Evolutionary conservation across 306 rosid species (phyloP), one percentile per base, ranked within the genome.

Genomic region (Begonia peltatifolia): DNA sequence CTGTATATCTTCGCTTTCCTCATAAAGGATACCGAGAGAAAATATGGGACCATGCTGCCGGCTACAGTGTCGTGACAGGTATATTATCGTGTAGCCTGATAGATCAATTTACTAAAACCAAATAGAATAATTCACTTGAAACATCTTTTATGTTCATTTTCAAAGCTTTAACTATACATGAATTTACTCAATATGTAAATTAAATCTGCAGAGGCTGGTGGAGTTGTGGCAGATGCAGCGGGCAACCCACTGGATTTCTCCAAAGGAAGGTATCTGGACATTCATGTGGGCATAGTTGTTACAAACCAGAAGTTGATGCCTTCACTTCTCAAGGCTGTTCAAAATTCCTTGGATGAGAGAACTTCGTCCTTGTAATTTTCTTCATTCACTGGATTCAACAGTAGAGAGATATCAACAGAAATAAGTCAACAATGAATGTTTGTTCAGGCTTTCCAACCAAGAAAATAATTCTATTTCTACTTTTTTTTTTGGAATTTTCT

Each of bases 41-140:
- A 73, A 85, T 89, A 68, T 89, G 95, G 97, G 97, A 89, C 66
- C 97, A 89, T 69, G 97, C 97, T 61, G 97, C 97, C 57, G 97
- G 97, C 47, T 66, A 68, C 74, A 85, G 84, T 52, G 95, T 89
- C 57, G 97, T 89, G 54, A 89, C 62, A 14, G 97, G 97, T 89
- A 68, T 72, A 48, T 30, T 30, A 30, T 30, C 38, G 38, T 7
- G 38, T 5, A 30, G 38, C 8, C 38, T 6, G 3, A 0, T 30
- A 5, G 38, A 30, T 25, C 4, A 25, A 25, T 25, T 3, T 25
- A 1, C 35, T 6, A 25, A 25, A 25, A 25, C 1, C 9, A 30
- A 20, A 30, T 30, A 0, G 38, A 30, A 30, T 30, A 30, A 30
- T 30, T 30, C 8, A 30, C 38, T 30, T 30, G 38, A 30, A 30